phyloP scores from a whole-genome alignment of 441 rosid genomes.

The Omphalea diandra region DNA sequence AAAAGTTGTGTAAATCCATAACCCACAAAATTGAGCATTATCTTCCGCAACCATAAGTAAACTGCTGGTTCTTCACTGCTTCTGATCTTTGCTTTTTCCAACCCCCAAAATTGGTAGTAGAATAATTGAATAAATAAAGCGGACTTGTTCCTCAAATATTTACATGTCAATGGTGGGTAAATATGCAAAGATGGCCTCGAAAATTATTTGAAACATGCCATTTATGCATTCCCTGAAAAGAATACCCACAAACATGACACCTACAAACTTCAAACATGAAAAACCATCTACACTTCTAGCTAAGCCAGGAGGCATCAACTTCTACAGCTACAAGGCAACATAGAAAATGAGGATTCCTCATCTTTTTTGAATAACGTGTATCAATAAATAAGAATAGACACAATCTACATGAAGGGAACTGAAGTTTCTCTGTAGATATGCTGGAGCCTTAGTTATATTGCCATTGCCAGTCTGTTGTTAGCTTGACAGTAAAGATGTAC shows the following conservation, averaged over 20 bases:
- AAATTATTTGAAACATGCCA: slow-evolving; percentile 14
- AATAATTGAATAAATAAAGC: not conserved
- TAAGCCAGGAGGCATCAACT: slow-evolving; percentile 2
- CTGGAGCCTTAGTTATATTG: not conserved
- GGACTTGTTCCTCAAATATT: not conserved
- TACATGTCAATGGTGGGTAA: slow-evolving; percentile 8
- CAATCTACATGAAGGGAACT: not conserved
- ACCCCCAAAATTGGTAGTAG: no score
- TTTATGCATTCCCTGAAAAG: slow-evolving; percentile 2
- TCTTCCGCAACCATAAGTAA: no score
- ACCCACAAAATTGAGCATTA: no score
- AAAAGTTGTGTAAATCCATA: no score
- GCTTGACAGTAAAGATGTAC: not conserved
- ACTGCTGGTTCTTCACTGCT: no score
- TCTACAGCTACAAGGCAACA: not conserved
- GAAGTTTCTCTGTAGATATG: not conserved
- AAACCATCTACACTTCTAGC: slow-evolving; percentile 10
- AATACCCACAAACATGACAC: slow-evolving; percentile 12
- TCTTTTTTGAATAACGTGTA: not conserved
- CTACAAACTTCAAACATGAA: slow-evolving; percentile 1
- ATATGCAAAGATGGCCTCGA: slow-evolving; percentile 1
- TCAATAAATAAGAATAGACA: slow-evolving; percentile 3
- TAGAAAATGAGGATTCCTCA: not conserved
- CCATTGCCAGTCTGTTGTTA: slow-evolving; percentile 3
- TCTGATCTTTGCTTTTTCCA: no score